A percentile compares a stretch with the other conserved stretches of the same genome.
Evolutionary conservation across 2,329 filamentous ascomycete genomes (phyloP).

Genomic region (Sphaceloma murrayae): DNA sequence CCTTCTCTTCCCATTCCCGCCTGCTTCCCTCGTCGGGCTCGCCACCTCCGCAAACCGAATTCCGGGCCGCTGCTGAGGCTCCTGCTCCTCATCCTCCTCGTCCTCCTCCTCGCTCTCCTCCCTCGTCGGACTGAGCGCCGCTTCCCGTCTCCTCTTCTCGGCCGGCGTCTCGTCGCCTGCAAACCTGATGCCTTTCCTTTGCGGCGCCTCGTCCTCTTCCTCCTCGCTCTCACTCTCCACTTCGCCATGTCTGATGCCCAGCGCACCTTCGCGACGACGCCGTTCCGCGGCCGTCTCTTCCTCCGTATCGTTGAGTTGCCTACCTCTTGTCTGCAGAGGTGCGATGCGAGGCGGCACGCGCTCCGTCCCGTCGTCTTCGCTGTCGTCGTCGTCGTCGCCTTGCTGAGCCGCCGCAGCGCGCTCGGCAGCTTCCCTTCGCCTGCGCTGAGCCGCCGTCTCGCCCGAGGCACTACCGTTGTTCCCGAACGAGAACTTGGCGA

Average conservation of each 20-base stretch:
- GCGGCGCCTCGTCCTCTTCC: slow-evolving; percentile 40
- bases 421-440: slow-evolving; percentile 31
- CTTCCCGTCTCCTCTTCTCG: slow-evolving; percentile 15
- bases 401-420: slow-evolving; percentile 18
- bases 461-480: slow-evolving; percentile 15
- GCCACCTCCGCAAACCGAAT: slow-evolving; percentile 51
- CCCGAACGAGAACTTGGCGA: slow-evolving; percentile 21
- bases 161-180: slow-evolving; percentile 25
- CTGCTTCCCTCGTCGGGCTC: slow-evolving; percentile 2
- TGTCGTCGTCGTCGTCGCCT: slow-evolving; percentile 29
- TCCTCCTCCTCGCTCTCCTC: slow-evolving; percentile 18
- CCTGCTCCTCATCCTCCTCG: slow-evolving; percentile 22
- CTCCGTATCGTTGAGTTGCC: slow-evolving; percentile 31
- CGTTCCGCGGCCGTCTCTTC: slow-evolving; percentile 66
- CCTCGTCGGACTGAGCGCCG: slow-evolving; percentile 1
- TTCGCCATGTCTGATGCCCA: slow-evolving; percentile 46
- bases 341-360: slow-evolving; percentile 26
- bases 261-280: slow-evolving; percentile 61
- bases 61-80: slow-evolving; percentile 35
- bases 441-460: slow-evolving; percentile 35
- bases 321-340: slow-evolving; percentile 17
- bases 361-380: slow-evolving; percentile 33
- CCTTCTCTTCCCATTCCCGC: slow-evolving; percentile 9
- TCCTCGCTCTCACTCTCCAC: slow-evolving; percentile 47
- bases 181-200: slow-evolving; percentile 37